Conservation (phyloP, 2,329 filamentous ascomycete genomes). For the Diaporthe citrichinensis region DNA sequence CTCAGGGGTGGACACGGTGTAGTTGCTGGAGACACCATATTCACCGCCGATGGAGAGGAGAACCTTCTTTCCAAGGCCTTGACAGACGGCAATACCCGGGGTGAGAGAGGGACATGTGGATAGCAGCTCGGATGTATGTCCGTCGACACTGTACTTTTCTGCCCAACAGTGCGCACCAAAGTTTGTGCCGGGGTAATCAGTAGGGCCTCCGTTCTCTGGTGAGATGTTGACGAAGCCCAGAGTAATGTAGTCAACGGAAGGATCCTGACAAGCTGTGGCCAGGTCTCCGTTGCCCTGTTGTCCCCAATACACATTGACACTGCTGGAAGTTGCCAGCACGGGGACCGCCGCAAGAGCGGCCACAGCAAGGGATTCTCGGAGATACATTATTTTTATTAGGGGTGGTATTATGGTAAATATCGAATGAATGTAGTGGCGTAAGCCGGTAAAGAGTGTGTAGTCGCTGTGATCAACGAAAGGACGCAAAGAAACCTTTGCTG, state of each 20-base stretch:
- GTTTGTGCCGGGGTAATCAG: conserved; percentile 55
- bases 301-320: conserved; percentile 46
- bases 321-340: conserved; percentile 39
- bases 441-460: conserved; percentile 47
- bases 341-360: conserved; percentile 43
- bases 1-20: conserved; percentile 49
- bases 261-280: conserved; percentile 50
- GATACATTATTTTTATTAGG: conserved; percentile 45
- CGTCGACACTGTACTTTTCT: conserved; percentile 49
- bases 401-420: conserved; percentile 40
- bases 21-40: conserved; percentile 48
- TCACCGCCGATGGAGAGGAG: conserved; percentile 74
- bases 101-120: conserved; percentile 51
- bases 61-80: conserved; percentile 72
- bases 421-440: conserved; percentile 43
- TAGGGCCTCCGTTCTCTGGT: conserved; percentile 53
- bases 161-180: conserved; percentile 55
- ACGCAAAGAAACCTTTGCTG: conserved; percentile 53
- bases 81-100: conserved; percentile 61
- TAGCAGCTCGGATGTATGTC: conserved; percentile 50
- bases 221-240: conserved; percentile 57
- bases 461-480: conserved; percentile 49
- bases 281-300: conserved; percentile 48
- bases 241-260: conserved; percentile 56
- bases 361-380: conserved; percentile 19